Conservation (phyloP, 1,139 yeast species). For the Diutina mesorugosa region DNA sequence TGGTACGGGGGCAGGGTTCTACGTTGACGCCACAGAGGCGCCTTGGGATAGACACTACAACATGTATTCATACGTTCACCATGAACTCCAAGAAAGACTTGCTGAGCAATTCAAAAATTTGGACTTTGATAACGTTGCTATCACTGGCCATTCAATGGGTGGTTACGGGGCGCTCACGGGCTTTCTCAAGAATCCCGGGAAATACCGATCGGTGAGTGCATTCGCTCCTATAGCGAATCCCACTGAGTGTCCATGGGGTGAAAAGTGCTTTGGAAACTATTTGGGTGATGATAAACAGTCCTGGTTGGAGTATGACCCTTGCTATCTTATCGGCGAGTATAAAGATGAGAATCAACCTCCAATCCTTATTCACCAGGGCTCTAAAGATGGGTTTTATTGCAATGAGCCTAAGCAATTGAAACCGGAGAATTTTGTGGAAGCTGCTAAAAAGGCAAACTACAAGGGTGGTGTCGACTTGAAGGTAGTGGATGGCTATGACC, state of each 20-base stretch:
- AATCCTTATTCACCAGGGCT: conserved; percentile 78
- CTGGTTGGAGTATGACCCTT: conserved; percentile 78
- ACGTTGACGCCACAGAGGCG: conserved; percentile 66
- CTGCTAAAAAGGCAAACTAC: conserved; percentile 45
- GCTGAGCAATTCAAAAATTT: conserved; percentile 33
- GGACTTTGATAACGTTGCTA: conserved; percentile 47
- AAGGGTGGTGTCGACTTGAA: conserved; percentile 49
- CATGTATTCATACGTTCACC: conserved; percentile 75
- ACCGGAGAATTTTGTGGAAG: conserved; percentile 62
- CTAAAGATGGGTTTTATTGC: conserved; percentile 55
- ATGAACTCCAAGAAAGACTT: conserved; percentile 51
- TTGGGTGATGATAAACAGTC: conserved; percentile 44
- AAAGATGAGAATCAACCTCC: conserved; percentile 36
- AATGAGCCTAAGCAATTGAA: conserved; percentile 48
- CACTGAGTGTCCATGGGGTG: conserved; percentile 63
- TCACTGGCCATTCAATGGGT: conserved; percentile 97
- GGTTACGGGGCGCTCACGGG: conserved; percentile 88
- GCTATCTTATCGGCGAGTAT: conserved; percentile 49
- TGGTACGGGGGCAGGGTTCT: conserved; percentile 94
- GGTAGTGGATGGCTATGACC: conserved; percentile 78
- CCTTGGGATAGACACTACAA: conserved; percentile 66
- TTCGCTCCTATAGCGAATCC: conserved; percentile 90
- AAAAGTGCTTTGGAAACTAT: conserved; percentile 69
- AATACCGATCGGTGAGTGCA: conserved; percentile 75
- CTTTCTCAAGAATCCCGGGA: conserved; percentile 59